Base-by-base conservation (phyloP, 176 grass and related monocot genomes). In the Paspalum vaginatum region DNA sequence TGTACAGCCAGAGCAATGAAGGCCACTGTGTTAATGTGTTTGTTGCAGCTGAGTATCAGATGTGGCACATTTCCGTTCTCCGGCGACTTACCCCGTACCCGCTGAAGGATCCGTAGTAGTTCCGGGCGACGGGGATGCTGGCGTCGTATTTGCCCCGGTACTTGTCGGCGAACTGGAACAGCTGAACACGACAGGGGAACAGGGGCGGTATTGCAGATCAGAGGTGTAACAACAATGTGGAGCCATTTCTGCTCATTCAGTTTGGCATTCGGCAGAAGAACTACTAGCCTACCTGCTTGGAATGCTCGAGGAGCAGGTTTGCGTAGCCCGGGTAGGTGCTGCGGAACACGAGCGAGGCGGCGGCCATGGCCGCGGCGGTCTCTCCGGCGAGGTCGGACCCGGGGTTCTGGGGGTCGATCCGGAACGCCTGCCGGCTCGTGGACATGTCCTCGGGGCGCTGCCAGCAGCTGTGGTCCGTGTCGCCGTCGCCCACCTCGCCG, bases 401-500 rank as follows among this genome's bases (percentile, higher is more conserved):
- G 2, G 95, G 95, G 74, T 93, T 70, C 75, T 90, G 49, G 4
- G 87, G 76, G 48, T 98, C 95, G 6, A 98, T 18, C 72, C 88
- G 95, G 62, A 94, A 98, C 5, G 95, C 92, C 40, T 80, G 85
- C 0, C 95, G 95, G 80, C 86, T 98, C 15, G 94, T 97, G 0
- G 87, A 94, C 94, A 97, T 97, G 67, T 97, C 94, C 79, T 97
- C 94, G 11, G 94, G 94, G 7, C 94, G 79, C 83, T 97, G 94
- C 94, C 94, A 97, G 75, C 94, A 97, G 65, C 43, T 75, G 81
- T 97, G 94, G 18, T 94, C 94, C 2, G 94, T 94, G 78, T 91
- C 87, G 15, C 94, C 94, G 47, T 97, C 94, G 25, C 92, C 92
- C 3, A 98, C 95, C 92, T 95, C 95, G 41, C 92, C 95, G 48